These are phyloP conservation scores for Ettlia oleoabundans DNA, from an alignment of 139 green algal species.

Conservation along the genomic window DNA sequence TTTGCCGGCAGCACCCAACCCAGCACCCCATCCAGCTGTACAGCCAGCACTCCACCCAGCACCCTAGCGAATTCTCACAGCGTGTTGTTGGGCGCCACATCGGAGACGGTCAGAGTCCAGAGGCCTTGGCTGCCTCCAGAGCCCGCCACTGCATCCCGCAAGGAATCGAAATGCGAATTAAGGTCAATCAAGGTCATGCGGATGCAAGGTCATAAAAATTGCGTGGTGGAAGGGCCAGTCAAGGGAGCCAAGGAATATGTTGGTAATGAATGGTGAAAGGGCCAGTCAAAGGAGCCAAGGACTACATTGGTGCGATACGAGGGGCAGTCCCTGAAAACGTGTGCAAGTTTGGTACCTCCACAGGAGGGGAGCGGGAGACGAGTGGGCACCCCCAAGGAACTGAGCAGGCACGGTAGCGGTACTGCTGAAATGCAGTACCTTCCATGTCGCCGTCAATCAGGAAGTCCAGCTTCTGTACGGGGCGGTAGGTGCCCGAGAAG, in stretches of 20 bases:
- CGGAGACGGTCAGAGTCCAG: constrained; percentile 28
- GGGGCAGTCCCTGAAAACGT: too few species aligned
- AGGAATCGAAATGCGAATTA: neutral
- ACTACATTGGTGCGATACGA: too few species aligned
- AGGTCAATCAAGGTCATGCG: neutral
- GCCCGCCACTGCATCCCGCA: neutral
- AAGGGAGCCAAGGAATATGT: too few species aligned
- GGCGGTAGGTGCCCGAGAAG: constrained; percentile 34
- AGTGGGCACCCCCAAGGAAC: neutral
- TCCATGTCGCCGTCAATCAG: constrained; percentile 3
- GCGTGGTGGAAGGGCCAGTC: too few species aligned
- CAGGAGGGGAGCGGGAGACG: too few species aligned
- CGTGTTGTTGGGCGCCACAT: constrained; percentile 41
- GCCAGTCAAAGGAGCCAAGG: too few species aligned
- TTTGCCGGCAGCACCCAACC: neutral
- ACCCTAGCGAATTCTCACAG: neutral
- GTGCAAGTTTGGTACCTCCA: too few species aligned
- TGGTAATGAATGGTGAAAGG: too few species aligned
- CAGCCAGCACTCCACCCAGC: neutral
- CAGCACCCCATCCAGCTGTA: too few species aligned
- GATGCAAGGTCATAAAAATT: too few species aligned
- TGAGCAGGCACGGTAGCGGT: too few species aligned
- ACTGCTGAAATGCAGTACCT: neutral
- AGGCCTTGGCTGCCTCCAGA: constrained; percentile 34
- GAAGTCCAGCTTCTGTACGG: constrained; percentile 35